Conservation (phyloP, 202 grass and related monocot genomes). For the Panicum hallii region DNA sequence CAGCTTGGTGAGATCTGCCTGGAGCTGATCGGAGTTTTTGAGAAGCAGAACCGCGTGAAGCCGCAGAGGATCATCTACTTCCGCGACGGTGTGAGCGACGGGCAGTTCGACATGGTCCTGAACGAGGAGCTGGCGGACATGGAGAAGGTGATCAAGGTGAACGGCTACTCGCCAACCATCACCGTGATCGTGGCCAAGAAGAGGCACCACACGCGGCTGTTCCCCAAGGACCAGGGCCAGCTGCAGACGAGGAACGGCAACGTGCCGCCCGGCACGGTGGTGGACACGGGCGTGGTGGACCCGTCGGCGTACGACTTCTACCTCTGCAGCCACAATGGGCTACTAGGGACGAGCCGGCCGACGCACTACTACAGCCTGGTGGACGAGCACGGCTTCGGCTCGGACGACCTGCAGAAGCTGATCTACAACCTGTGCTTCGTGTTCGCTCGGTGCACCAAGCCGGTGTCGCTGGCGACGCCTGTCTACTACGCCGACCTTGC, state of each 20-base stretch:
- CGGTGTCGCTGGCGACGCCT: constrained; percentile 61
- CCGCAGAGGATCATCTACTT: constrained; percentile 76
- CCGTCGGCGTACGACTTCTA: constrained; percentile 65
- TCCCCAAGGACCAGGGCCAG: constrained; percentile 48
- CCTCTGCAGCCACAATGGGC: constrained; percentile 69
- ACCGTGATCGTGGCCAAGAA: constrained; percentile 77
- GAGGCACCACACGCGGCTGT: constrained; percentile 67
- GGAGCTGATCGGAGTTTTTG: constrained; percentile 56
- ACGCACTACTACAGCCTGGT: constrained; percentile 70
- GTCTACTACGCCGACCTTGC: constrained; percentile 76
- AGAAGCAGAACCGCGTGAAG: constrained; percentile 39
- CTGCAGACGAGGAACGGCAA: constrained; percentile 46
- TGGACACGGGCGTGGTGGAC: constrained; percentile 64
- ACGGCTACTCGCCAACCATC: constrained; percentile 60
- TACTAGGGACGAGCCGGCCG: constrained; percentile 60
- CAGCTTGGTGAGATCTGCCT: constrained; percentile 56
- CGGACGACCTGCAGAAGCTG: constrained; percentile 66
- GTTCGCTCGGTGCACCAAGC: constrained; percentile 70
- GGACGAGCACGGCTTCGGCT: constrained; percentile 59
- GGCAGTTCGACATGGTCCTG: constrained; percentile 76
- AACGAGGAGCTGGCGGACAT: constrained; percentile 67
- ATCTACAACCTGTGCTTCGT: constrained; percentile 72
- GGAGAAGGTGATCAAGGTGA: constrained; percentile 45
- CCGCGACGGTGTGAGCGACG: constrained; percentile 71
- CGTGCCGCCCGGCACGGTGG: constrained; percentile 67